phyloP scores from a whole-genome alignment of 352 stramenopile genomes.

The Pythium rhizo-oryzae region DNA sequence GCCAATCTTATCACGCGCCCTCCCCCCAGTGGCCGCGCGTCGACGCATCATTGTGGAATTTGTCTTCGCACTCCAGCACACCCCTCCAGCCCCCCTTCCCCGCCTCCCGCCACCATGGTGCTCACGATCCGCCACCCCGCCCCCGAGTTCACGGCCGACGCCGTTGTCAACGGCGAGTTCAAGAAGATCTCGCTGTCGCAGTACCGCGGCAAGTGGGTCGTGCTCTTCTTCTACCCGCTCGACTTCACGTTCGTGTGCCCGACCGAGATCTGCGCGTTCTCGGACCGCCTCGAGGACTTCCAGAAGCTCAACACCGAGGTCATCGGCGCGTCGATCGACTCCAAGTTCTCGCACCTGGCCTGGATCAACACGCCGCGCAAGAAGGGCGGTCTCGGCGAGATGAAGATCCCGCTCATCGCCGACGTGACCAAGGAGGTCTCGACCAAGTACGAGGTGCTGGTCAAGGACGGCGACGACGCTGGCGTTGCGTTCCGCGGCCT shows the following conservation, averaged over 20 bases:
- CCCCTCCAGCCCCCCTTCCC: not conserved
- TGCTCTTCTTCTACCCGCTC: constrained; percentile 93
- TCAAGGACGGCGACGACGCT: constrained; percentile 60
- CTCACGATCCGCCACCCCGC: constrained; percentile 70
- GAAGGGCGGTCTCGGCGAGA: constrained; percentile 86
- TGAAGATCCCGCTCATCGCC: constrained; percentile 91
- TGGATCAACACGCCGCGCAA: constrained; percentile 92
- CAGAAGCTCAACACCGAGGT: constrained; percentile 77
- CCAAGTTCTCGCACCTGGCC: constrained; percentile 88
- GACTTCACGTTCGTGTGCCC: constrained; percentile 93
- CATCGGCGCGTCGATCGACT: constrained; percentile 81
- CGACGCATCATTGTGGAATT: not conserved
- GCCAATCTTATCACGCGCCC: not conserved
- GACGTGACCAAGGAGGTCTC: constrained; percentile 89
- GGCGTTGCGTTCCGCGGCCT: constrained; percentile 86
- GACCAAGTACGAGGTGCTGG: constrained; percentile 85
- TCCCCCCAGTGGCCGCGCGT: not conserved
- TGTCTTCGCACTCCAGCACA: not conserved
- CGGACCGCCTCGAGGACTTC: constrained; percentile 82
- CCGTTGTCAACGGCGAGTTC: constrained; percentile 85
- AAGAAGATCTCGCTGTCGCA: constrained; percentile 81
- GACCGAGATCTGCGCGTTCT: constrained; percentile 92
- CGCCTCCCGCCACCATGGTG: constrained; percentile 38
- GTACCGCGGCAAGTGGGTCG: constrained; percentile 90
- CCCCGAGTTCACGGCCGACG: constrained; percentile 75